Evolutionary conservation across 2,329 filamentous ascomycete genomes (phyloP), one percentile per base, ranked within the genome.

Genomic region (Alternaria viburni): DNA sequence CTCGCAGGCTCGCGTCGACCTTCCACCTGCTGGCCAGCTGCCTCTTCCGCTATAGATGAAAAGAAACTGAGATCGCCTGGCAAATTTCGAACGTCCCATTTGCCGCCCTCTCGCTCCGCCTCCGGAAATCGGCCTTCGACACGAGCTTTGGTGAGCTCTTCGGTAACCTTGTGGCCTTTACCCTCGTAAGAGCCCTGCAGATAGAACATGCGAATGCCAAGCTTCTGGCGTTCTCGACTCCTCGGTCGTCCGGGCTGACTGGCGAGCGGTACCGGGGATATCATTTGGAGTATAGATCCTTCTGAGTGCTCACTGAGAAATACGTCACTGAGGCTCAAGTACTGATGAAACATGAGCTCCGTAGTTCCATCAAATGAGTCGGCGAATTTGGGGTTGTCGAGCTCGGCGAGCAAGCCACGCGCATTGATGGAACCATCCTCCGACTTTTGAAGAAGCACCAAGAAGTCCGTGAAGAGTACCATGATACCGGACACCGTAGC

Each of bases 81-180:
- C 7, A 86, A 85, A 19, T 89, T 91, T 41, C 93, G 88, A 30
- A 96, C 86, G 30, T 91, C 91, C 93, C 93, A 97, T 70, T 87
- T 89, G 15, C 89, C 86, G 62, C 90, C 88, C 77, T 97, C 93
- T 62, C 94, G 88, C 81, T 97, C 93, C n/a, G 83, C 79, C 76
- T 97, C 93, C 0, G 91, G 83, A 73, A 96, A 97, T 11, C 94
- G 88, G 6, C 90, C 91, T 80, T 97, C 95, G 13, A 97, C 89
- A 67, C 90, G 89, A 9, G 94, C 93, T 81, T 95, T 96, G 51
- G 90, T 88, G 12, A 97, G 85, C 68, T 98, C 96, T 80, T 98
- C 95, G 26, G 89, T 89, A 80, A 93, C 90, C 64, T 90, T 92
- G 17, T 85, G 83, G 1, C 91, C 92, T 77, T 90, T 94, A 25